These are phyloP conservation scores for Aspergillus spinulosporus DNA, from an alignment of 2,329 filamentous ascomycete genomes.

Conservation along the genomic window DNA sequence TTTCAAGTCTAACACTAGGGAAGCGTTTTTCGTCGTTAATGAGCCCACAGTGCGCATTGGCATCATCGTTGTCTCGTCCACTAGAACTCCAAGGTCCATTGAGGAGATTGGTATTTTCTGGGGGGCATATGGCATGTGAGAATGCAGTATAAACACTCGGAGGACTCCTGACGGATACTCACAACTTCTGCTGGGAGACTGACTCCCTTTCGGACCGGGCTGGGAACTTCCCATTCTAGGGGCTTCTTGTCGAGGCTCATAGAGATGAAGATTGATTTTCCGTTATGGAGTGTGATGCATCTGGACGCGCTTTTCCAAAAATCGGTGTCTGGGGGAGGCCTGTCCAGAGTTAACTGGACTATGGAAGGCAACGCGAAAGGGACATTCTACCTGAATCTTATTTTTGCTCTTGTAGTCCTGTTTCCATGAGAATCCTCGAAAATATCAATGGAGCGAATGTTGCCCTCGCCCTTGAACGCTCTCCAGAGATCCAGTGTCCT, in stretches of 20 bases:
- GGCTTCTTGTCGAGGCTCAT: slow-evolving; percentile 29
- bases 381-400: slow-evolving; percentile 54
- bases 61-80: slow-evolving; percentile 58
- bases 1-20: slow-evolving; percentile 46
- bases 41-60: slow-evolving; percentile 53
- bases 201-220: slow-evolving; percentile 35
- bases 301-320: slow-evolving; percentile 52
- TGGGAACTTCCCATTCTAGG: slow-evolving; percentile 28
- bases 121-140: neutral
- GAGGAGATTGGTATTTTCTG: slow-evolving; percentile 48
- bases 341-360: slow-evolving; percentile 17
- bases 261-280: slow-evolving; percentile 21
- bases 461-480: slow-evolving; percentile 55
- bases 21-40: slow-evolving; percentile 24
- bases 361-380: neutral
- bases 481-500: slow-evolving; percentile 50
- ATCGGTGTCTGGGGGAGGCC: slow-evolving; percentile 52
- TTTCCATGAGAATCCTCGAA: slow-evolving; percentile 47
- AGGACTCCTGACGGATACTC: slow-evolving; percentile 19
- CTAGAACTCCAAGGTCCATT: slow-evolving; percentile 64
- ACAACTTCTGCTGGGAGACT: slow-evolving; percentile 41
- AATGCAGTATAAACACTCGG: neutral
- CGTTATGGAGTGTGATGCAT: slow-evolving; percentile 30
- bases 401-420: slow-evolving; percentile 44
- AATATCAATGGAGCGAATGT: slow-evolving; percentile 59